Conservation (phyloP, 768 basidiomycete species). For the Megacollybia marginata region DNA sequence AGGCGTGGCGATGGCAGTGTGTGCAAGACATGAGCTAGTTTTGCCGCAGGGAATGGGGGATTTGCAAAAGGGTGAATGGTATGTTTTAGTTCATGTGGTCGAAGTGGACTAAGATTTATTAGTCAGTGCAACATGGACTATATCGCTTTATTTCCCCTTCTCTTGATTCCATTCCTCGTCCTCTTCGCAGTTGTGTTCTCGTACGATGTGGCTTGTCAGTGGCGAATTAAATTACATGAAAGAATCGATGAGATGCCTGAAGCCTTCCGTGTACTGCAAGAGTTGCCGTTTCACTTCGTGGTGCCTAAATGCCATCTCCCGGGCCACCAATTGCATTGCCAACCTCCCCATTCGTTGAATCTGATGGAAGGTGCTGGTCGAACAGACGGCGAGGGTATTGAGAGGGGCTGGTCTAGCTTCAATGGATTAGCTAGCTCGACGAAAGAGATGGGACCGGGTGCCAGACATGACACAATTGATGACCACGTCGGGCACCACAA, state of each 20-base stretch:
- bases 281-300: not conserved
- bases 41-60: constrained; percentile 7
- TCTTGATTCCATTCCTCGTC: not conserved
- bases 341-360: not conserved
- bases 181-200: constrained; percentile 2
- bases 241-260: not conserved
- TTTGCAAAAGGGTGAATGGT: constrained; percentile 9
- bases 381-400: constrained; percentile 20
- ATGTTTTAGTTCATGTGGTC: not conserved
- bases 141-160: constrained; percentile 3
- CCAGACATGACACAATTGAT: not conserved
- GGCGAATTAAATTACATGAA: not conserved
- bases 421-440: constrained; percentile 15
- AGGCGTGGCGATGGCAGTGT: constrained; percentile 9
- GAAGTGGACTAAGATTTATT: not conserved
- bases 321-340: not conserved
- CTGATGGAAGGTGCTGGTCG: constrained; percentile 4
- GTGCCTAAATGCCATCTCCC: not conserved
- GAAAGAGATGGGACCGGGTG: constrained; percentile 19
- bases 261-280: not conserved
- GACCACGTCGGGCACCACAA: too few species aligned
- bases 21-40: constrained; percentile 6
- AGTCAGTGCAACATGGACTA: constrained; percentile 8
- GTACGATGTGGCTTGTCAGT: constrained; percentile 17
- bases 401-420: constrained; percentile 17